Evolutionary conservation across 192 early-diverging fungal species (phyloP), one percentile per base, ranked within the genome.

Genomic region (Rhizophagus clarus): DNA sequence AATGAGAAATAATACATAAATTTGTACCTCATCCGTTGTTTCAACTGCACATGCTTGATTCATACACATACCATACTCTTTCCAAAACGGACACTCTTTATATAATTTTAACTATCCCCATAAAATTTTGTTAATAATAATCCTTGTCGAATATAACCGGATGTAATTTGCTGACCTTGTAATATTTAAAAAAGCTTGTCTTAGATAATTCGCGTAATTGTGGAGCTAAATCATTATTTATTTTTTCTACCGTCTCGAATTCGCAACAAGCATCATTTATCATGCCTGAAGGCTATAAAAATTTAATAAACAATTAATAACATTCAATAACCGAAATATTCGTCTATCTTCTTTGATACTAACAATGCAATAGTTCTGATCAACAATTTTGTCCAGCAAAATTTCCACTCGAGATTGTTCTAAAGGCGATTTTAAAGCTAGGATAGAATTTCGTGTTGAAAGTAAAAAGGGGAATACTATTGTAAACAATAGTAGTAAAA

Each of bases 171-270:
- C 32, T 74, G 82, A 96, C 94, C 85, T 94, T 96, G 81, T 93
- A 97, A 83, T 97, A 97, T 70, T 94, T 85, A 85, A 98, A 99
- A 84, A 96, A 98, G 12, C 89, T 90, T 45, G 96, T 94, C 32
- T 89, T 87, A 26, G 96, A 92, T n/a, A 99, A 88, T 66, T 91
- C 88, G 37, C 90, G 82, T 56, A 99, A 83, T 76, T 90, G 86
- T 32, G 87, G 88, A 20, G 89, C 82, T 47, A 98, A 85, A 22
- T 89, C 89, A 40, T 88, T 82, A 84, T 98, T 98, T 40, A 97
- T 86, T 12, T 88, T 85, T 68, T 94, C 93, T 56, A 96, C 86
- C 5, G 90, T 88, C 74, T 93, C 90, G 80, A 90, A 95, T 83
- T 92, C 90, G 83, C 93, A 94, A 31, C 87, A 90, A 12, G 89